phyloP scores from a whole-genome alignment of 2,329 filamentous ascomycete genomes.

The Aspergillus hiratsukae region DNA sequence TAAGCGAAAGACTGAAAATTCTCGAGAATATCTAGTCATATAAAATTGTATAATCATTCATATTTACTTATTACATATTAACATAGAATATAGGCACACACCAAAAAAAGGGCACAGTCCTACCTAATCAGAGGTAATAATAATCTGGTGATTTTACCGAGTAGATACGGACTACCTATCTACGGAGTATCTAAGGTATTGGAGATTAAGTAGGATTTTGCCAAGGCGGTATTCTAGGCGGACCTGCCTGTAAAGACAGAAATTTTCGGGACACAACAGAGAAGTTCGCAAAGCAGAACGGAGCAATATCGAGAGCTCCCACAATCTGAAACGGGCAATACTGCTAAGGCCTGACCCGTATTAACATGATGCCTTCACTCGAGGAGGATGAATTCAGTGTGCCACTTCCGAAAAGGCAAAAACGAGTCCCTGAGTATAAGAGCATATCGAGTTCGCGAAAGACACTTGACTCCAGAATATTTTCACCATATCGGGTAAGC shows the following conservation, averaged over 20 bases:
- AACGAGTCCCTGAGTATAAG: conserved; percentile 42
- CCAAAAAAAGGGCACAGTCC: background rate
- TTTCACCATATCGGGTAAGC: conserved; percentile 82
- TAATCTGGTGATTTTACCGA: too few relatives aligned
- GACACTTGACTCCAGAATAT: conserved; percentile 67
- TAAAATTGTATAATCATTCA: background rate
- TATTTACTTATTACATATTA: background rate
- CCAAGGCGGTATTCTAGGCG: conserved; percentile 1
- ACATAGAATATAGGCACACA: background rate
- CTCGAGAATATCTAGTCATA: too few relatives aligned
- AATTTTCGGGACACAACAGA: conserved; percentile 1
- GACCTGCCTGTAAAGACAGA: background rate
- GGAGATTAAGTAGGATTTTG: background rate
- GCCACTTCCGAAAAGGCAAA: conserved; percentile 73
- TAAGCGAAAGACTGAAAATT: background rate
- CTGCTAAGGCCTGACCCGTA: background rate
- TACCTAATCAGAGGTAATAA: background rate
- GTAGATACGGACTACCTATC: too few relatives aligned
- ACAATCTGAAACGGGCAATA: background rate
- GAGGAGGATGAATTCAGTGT: conserved; percentile 52
- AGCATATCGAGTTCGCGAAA: conserved; percentile 40
- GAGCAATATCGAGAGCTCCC: conserved; percentile 1
- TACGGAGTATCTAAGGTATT: too few relatives aligned
- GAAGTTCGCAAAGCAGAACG: background rate
- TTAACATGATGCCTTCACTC: conserved; percentile 43